A percentile compares a stretch with the other conserved stretches of the same genome.
Conservation (phyloP, 169 alveolate genomes). For the Cryptosporidium parvum region DNA sequence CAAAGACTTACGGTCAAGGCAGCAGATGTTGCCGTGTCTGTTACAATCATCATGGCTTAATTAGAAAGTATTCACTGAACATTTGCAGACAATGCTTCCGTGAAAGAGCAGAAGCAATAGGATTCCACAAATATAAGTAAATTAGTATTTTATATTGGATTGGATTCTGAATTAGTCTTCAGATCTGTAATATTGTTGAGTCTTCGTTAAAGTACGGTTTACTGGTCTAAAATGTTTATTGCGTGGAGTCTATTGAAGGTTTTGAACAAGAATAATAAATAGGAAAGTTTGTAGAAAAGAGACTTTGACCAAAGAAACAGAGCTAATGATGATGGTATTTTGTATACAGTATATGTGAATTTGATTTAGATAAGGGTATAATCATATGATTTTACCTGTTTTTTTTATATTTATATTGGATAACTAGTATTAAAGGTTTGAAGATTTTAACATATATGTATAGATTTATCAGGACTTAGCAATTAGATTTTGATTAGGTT, state of each 20-base stretch:
- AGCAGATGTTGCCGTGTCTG: constrained; percentile 96
- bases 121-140: constrained; percentile 89
- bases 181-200: constrained; percentile 6
- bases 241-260: background rate
- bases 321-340: constrained; percentile 55
- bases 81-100: constrained; percentile 99
- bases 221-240: constrained; percentile 12
- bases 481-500: background rate
- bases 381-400: background rate
- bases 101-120: constrained; percentile 96
- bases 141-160: background rate
- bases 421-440: background rate
- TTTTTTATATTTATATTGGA: background rate
- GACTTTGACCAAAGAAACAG: background rate
- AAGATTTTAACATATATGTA: background rate
- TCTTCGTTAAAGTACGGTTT: constrained; percentile 23
- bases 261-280: background rate
- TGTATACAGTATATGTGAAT: constrained; percentile 20
- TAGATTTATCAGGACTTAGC: constrained; percentile 11
- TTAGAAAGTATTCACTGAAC: constrained; percentile 96
- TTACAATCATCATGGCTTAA: constrained; percentile 96
- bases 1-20: constrained; percentile 90
- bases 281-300: background rate
- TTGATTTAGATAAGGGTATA: background rate
- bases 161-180: background rate